Conservation (phyloP, 768 basidiomycete species). For the Serendipita indica region DNA sequence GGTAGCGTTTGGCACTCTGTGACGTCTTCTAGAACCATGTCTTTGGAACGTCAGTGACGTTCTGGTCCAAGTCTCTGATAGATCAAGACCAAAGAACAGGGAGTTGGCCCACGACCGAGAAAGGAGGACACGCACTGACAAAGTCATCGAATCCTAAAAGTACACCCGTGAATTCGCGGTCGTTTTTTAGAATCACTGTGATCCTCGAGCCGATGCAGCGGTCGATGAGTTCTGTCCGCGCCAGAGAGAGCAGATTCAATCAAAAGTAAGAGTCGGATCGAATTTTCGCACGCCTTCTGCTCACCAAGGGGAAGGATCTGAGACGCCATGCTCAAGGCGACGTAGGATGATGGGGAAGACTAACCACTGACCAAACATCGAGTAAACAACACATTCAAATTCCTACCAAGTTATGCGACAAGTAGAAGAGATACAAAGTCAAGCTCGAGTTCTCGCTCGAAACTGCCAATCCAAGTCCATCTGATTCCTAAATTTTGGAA, state of each 20-base stretch:
- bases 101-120: not conserved
- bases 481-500: too few species aligned
- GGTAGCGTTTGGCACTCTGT: conserved; percentile 90
- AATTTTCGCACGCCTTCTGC: conserved; percentile 13
- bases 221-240: conserved; percentile 72
- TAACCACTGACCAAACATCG: too few species aligned
- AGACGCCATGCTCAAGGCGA: conserved; percentile 67
- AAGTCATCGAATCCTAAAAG: conserved; percentile 96
- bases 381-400: too few species aligned
- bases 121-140: conserved; percentile 66
- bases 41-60: conserved; percentile 24
- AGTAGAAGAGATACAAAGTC: too few species aligned
- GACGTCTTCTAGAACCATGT: conserved; percentile 93
- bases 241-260: not conserved
- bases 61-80: not conserved
- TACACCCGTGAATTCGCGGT: conserved; percentile 92
- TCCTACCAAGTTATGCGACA: too few species aligned
- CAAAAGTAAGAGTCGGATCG: not conserved
- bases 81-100: not conserved
- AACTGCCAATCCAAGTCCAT: too few species aligned
- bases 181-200: conserved; percentile 97
- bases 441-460: too few species aligned
- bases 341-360: too few species aligned
- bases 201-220: conserved; percentile 93
- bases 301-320: conserved; percentile 85